Base-by-base conservation (phyloP, 2,329 filamentous ascomycete genomes). In the Aspergillus sp. region DNA sequence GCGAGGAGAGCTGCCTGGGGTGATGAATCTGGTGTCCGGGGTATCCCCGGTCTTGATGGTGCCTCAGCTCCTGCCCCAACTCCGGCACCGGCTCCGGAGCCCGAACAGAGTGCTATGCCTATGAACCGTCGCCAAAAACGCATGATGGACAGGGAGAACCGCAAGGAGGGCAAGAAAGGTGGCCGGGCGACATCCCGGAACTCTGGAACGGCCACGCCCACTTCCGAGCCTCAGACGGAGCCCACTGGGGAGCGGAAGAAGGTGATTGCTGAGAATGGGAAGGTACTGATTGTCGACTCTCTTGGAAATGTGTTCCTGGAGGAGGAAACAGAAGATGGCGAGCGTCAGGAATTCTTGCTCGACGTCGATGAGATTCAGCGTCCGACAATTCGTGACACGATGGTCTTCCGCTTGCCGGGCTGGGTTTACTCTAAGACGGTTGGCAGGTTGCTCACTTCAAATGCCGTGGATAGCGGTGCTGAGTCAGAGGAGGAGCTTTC, bases 301-400 rank as follows among this genome's bases (percentile, higher is more conserved):
- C 82, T 89, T 8, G 95, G 95, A 27, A 92, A 97, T 69, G 95
- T 99, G 11, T 99, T 91, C 73, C 82, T 99, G n/a, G 93, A 98
- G 77, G 91, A 96, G 72, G 85, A 91, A 69, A 91, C 92, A 54
- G 92, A 93, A 67, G 91, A 97, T 23, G 95, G 95, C 56, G 87
- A 90, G 58, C 84, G 87, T 32, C 86, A 90, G 67, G 91, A 97
- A 73, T 96, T 89, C 73, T 80, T 97, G 64, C 87, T 99, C 62
- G 94, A 99, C 74, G 88, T 97, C 71, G 86, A 92, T 61, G 92
- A 97, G 75, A 88, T 99, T 62, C 82, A 84, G 48, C 81, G 83
- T 66, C 95, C 95, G 1, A 90, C 88, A 3, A 79, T 97, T 75
- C 85, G 79, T 64, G 90, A 98, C 72, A 99, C 95, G 0, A 88